Evolutionary conservation across 2,329 filamentous ascomycete species (phyloP).

Genomic region (Penicillium concentricum): DNA sequence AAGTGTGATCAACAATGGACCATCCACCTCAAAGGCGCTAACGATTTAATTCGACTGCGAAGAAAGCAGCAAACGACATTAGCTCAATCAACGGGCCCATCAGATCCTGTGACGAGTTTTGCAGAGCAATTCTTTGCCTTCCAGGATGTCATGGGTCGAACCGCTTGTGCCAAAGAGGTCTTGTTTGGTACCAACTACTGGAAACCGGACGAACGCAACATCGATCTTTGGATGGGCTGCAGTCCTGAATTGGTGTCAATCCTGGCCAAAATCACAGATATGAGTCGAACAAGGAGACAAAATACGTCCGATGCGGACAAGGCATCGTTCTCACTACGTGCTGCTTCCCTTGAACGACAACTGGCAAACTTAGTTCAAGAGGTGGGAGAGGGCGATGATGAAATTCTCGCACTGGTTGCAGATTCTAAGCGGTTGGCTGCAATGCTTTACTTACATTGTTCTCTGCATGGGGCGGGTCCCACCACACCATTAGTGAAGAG

Average conservation of each 20-base stretch:
- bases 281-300: slow-evolving; percentile 40
- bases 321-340: slow-evolving; percentile 30
- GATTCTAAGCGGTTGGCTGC: slow-evolving; percentile 48
- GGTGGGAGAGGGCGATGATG: slow-evolving; percentile 31
- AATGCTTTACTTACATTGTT: slow-evolving; percentile 48
- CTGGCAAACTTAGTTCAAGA: slow-evolving; percentile 38
- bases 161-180: slow-evolving; percentile 50
- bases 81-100: slow-evolving; percentile 8
- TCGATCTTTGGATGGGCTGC: slow-evolving; percentile 51
- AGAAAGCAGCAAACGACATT: slow-evolving; percentile 24
- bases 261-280: slow-evolving; percentile 49
- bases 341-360: slow-evolving; percentile 36
- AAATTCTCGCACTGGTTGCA: slow-evolving; percentile 36
- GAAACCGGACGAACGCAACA: slow-evolving; percentile 38
- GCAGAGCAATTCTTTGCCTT: slow-evolving; percentile 53
- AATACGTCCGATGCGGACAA: slow-evolving; percentile 23
- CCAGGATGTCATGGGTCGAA: slow-evolving; percentile 53
- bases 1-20: slow-evolving; percentile 49
- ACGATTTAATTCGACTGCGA: slow-evolving; percentile 47
- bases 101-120: slow-evolving; percentile 35
- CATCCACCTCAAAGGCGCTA: slow-evolving; percentile 49
- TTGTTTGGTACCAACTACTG: slow-evolving; percentile 52
- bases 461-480: slow-evolving; percentile 45
- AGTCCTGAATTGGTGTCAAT: slow-evolving; percentile 49
- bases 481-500: slow-evolving; percentile 35